These are phyloP conservation scores for Paramecium pentaurelia DNA, from an alignment of 73 alveolate genomes.

Conservation along the genomic window DNA sequence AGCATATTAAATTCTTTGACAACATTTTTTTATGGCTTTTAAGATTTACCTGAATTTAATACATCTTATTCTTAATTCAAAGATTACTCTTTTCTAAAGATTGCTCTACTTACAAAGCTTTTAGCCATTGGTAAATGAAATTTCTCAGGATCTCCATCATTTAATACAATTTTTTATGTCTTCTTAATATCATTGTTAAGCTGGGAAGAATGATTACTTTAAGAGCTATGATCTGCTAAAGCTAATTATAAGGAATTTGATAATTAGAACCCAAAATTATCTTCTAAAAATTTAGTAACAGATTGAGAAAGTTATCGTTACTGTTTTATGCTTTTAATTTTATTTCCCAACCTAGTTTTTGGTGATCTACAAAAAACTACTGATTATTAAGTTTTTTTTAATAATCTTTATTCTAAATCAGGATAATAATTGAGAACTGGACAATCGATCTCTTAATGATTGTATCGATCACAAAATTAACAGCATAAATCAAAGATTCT, in stretches of 20 bases:
- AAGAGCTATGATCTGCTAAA: neutral
- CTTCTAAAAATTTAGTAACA: neutral
- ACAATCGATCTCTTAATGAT: conserved; percentile 27
- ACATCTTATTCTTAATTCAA: neutral
- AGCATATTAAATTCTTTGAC: neutral
- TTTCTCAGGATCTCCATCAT: neutral
- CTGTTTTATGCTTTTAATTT: neutral
- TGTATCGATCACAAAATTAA: neutral
- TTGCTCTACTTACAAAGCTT: neutral
- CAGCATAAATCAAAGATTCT: neutral
- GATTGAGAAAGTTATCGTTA: neutral
- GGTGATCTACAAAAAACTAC: neutral
- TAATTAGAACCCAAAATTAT: neutral
- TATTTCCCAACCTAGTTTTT: neutral
- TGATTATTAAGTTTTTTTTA: neutral
- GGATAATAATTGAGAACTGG: conserved; percentile 41
- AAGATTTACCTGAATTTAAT: neutral
- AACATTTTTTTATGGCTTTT: neutral
- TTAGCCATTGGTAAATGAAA: neutral
- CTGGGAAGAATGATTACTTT: neutral
- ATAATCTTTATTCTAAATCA: neutral
- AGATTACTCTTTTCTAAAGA: neutral
- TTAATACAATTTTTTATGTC: neutral
- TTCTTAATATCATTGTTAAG: neutral
- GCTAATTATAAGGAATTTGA: neutral